These are phyloP conservation scores for Ceratobasidium sp. DNA, from an alignment of 1,284 basidiomycete species.

Conservation along the genomic window DNA sequence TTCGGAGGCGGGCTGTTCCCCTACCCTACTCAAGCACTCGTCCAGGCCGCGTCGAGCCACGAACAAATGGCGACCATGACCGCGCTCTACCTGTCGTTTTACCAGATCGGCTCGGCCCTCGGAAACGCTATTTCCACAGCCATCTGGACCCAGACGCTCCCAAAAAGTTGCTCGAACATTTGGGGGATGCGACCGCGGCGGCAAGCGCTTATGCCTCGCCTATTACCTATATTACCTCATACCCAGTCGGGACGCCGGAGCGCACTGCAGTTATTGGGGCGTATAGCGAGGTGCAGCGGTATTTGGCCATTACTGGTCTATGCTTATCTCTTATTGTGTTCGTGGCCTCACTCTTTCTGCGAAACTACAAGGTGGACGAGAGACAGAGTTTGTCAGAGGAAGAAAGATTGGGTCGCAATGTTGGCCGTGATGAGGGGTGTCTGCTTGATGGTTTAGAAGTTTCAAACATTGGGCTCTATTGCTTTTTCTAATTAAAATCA, in stretches of 20 bases:
- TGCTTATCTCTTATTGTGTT: not conserved
- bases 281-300: not conserved
- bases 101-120: conserved; percentile 51
- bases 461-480: not conserved
- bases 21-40: conserved; percentile 51
- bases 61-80: conserved; percentile 52
- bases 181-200: conserved; percentile 48
- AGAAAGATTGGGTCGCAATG: not conserved
- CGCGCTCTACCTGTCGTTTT: conserved; percentile 50
- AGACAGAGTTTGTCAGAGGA: conserved; percentile 5
- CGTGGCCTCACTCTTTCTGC: not conserved
- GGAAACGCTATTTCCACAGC: conserved; percentile 52
- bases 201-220: conserved; percentile 48
- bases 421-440: not conserved
- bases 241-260: conserved; percentile 49
- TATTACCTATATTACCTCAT: conserved; percentile 45
- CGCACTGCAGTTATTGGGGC: conserved; percentile 44
- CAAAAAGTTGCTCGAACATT: conserved; percentile 42
- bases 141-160: conserved; percentile 54
- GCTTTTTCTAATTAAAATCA: not conserved
- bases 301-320: not conserved
- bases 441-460: not conserved
- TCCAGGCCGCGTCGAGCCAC: conserved; percentile 52
- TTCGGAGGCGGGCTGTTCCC: conserved; percentile 52
- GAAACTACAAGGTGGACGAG: conserved; percentile 1